Percentiles rank a stretch among this genome's conserved stretches.
phyloP scores from a whole-genome alignment of 148 eudicot species.

The Tetragonia tetragonoides region DNA sequence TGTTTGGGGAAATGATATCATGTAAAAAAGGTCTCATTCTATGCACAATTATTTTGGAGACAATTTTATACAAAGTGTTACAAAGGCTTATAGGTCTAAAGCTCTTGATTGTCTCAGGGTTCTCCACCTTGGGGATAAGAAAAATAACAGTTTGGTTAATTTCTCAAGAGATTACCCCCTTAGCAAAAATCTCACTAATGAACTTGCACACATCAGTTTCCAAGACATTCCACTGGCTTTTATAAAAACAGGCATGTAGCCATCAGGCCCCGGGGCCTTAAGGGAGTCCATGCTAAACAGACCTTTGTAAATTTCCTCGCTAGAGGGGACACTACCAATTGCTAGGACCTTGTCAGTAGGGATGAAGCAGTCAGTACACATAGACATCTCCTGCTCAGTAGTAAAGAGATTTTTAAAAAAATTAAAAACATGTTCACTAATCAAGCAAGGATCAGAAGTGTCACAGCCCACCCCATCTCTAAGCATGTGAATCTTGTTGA shows the following conservation, averaged over 20 bases:
- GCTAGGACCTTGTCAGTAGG: neutral
- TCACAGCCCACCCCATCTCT: neutral
- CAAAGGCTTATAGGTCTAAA: conserved; percentile 3
- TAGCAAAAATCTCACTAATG: neutral
- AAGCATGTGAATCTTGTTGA: neutral
- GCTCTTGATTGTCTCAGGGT: neutral
- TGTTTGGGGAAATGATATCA: neutral
- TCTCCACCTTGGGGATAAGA: neutral
- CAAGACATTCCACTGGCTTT: neutral
- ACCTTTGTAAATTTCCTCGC: neutral
- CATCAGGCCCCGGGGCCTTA: conserved; percentile 3
- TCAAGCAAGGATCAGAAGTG: neutral
- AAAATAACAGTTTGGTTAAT: neutral
- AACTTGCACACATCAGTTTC: neutral
- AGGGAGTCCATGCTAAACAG: neutral
- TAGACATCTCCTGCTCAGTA: neutral
- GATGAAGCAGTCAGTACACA: too few species aligned
- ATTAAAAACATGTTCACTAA: neutral
- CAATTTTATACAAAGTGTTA: neutral
- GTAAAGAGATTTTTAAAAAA: neutral
- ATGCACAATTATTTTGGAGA: neutral
- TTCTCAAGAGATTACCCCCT: fast-evolving
- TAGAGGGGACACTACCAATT: too few species aligned
- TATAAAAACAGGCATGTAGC: neutral
- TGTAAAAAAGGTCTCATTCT: neutral